phyloP scores from a whole-genome alignment of 495 filamentous ascomycete species.

The Lepidopterella palustris region DNA sequence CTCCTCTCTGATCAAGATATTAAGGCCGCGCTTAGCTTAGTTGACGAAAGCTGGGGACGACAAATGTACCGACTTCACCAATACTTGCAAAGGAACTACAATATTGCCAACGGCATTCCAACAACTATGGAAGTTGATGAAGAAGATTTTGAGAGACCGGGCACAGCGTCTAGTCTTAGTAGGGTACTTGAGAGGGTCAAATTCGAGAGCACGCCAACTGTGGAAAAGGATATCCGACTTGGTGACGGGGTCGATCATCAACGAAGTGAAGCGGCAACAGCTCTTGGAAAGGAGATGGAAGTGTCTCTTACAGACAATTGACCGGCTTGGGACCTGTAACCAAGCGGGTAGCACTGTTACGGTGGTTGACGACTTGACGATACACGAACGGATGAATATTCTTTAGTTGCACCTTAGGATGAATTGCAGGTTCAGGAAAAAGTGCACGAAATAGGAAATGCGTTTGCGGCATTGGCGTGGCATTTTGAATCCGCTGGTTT shows the following conservation, averaged over 20 bases:
- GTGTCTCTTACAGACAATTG: slow-evolving; percentile 17
- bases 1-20: slow-evolving; percentile 37
- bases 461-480: background rate
- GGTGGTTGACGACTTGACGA: too few relatives aligned
- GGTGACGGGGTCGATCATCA: slow-evolving; percentile 5
- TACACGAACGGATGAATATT: too few relatives aligned
- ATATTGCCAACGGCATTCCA: slow-evolving; percentile 44
- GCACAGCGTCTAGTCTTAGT: slow-evolving; percentile 26
- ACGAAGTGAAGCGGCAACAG: background rate
- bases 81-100: slow-evolving; percentile 58
- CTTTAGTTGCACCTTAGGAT: background rate
- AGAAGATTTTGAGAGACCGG: slow-evolving; percentile 35
- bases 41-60: slow-evolving; percentile 57
- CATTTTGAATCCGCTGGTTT: background rate
- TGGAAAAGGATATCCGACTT: slow-evolving; percentile 33
- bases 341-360: background rate
- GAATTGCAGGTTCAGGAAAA: background rate
- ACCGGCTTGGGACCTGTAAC: background rate
- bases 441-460: background rate
- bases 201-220: slow-evolving; percentile 35
- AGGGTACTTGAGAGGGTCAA: slow-evolving; percentile 35
- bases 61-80: slow-evolving; percentile 51
- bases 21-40: slow-evolving; percentile 42
- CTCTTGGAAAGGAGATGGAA: slow-evolving; percentile 24
- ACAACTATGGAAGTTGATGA: slow-evolving; percentile 32